phyloP scores from a whole-genome alignment of 768 basidiomycete species.

The Udeniomyces megalosporus region DNA sequence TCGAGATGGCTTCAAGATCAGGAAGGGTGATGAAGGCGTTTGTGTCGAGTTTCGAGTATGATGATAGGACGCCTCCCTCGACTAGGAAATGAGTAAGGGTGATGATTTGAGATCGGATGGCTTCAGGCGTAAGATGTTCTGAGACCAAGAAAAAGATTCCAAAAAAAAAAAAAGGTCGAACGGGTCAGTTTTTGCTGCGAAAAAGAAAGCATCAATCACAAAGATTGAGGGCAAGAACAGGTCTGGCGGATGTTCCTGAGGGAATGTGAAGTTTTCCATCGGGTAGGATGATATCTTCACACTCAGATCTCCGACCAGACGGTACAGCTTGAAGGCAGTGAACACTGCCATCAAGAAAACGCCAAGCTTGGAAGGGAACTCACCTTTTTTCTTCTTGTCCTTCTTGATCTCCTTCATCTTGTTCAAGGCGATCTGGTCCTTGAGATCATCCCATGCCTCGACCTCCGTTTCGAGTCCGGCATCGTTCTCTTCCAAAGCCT shows the following conservation, averaged over 20 bases:
- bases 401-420: background rate
- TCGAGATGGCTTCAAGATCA: no score
- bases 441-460: background rate
- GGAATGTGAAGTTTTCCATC: no score
- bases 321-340: background rate
- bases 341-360: background rate
- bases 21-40: slow-evolving; percentile 15
- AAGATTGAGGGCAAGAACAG: no score
- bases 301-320: no score
- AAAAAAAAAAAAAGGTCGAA: background rate
- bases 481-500: background rate
- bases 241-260: no score
- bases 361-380: background rate
- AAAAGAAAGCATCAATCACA: background rate
- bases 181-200: background rate
- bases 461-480: background rate
- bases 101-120: slow-evolving; percentile 12
- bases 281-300: no score
- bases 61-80: slow-evolving; percentile 23
- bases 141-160: background rate
- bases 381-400: no score
- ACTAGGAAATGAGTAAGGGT: slow-evolving; percentile 26
- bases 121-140: background rate
- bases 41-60: slow-evolving; percentile 9
- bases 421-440: background rate